Percentiles rank a stretch among this genome's conserved stretches.
Evolutionary conservation across 2,329 filamentous ascomycete species (phyloP).

Genomic region (Talaromyces sp.): DNA sequence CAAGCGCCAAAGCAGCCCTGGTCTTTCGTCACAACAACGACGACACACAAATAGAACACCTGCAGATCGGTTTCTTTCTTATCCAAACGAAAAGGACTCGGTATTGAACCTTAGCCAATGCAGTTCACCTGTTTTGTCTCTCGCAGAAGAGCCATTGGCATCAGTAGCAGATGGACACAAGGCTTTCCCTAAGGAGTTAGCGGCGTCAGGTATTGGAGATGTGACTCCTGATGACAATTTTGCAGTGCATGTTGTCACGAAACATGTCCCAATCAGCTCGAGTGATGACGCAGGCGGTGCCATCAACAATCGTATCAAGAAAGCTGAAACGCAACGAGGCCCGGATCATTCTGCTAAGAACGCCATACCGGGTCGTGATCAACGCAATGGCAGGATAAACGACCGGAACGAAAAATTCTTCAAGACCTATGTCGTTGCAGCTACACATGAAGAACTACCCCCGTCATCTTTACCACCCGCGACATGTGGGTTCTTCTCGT

Average conservation of each 20-base stretch:
- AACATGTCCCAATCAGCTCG: conserved; percentile 13
- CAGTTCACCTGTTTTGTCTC: conserved; percentile 11
- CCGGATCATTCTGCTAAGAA: not conserved
- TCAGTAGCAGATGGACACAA: conserved; percentile 18
- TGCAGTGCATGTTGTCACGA: conserved; percentile 28
- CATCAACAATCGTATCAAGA: not conserved
- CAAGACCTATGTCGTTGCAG: conserved; percentile 19
- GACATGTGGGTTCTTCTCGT: conserved; percentile 28
- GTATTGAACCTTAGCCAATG: not conserved
- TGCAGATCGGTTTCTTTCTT: conserved; percentile 2
- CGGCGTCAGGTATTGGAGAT: conserved; percentile 33
- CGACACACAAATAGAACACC: not conserved
- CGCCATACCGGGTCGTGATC: not conserved
- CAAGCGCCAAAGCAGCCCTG: conserved; percentile 2
- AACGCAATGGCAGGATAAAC: not conserved
- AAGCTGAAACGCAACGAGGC: not conserved
- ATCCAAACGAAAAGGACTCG: conserved; percentile 4
- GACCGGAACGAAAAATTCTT: conserved; percentile 16
- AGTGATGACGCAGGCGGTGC: not conserved
- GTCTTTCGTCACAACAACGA: not conserved
- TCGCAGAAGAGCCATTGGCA: conserved; percentile 6
- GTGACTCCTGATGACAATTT: conserved; percentile 36
- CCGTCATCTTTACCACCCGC: conserved; percentile 32
- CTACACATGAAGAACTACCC: conserved; percentile 22
- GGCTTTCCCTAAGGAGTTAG: conserved; percentile 26